Evolutionary conservation across 2,329 filamentous ascomycete genomes (phyloP).

Genomic region (Trichoderma sp.): DNA sequence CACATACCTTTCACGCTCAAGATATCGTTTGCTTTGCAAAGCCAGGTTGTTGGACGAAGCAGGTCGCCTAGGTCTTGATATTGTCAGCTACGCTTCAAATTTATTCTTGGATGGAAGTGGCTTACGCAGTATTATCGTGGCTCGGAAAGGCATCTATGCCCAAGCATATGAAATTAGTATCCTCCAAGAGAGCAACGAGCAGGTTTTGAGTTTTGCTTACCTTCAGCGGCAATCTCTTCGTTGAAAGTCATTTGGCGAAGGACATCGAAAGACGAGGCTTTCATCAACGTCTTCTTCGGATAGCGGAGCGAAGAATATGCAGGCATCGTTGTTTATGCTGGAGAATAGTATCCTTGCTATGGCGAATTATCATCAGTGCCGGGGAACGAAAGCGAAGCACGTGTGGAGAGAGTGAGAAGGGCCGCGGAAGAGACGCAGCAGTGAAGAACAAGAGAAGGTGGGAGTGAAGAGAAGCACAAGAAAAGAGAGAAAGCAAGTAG

Average conservation of each 20-base stretch:
- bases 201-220: neutral
- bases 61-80: constrained; percentile 12
- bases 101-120: neutral
- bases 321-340: constrained; percentile 15
- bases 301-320: constrained; percentile 8
- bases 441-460: neutral
- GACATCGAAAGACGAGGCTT: constrained; percentile 24
- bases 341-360: neutral
- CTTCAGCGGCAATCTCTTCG: neutral
- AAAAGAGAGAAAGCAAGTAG: neutral
- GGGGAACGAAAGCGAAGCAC: neutral
- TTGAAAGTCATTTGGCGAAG: constrained; percentile 8
- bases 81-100: neutral
- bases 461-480: neutral
- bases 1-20: constrained; percentile 4
- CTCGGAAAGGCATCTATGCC: neutral
- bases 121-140: constrained; percentile 14
- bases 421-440: neutral
- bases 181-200: neutral
- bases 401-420: neutral
- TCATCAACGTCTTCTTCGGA: constrained; percentile 22
- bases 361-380: neutral
- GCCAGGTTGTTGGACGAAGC: constrained; percentile 7
- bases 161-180: neutral
- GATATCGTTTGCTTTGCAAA: neutral